phyloP scores from a whole-genome alignment of 805 yeast genomes.

The Blastobotrys mokoenaii region DNA sequence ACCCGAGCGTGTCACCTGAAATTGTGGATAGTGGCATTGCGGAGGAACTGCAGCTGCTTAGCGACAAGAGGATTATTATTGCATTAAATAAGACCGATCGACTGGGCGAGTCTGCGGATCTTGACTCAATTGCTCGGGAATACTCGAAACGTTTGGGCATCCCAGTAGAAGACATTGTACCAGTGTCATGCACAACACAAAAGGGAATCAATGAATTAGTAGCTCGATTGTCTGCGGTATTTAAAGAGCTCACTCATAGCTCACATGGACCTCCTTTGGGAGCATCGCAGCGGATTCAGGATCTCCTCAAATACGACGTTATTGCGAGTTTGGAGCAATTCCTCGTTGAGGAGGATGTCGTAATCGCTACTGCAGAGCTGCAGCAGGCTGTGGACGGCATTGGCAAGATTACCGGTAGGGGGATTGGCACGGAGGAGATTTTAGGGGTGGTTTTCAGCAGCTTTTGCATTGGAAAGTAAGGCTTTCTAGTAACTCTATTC shows the following conservation, averaged over 20 bases:
- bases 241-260: conserved; percentile 43
- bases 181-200: conserved; percentile 53
- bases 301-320: conserved; percentile 67
- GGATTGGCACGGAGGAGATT: conserved; percentile 83
- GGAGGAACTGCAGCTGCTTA: conserved; percentile 13
- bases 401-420: conserved; percentile 85
- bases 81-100: conserved; percentile 29
- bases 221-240: conserved; percentile 33
- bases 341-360: conserved; percentile 48
- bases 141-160: conserved; percentile 14
- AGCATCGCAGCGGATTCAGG: conserved; percentile 68
- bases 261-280: conserved; percentile 47
- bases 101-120: conserved; percentile 2
- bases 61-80: conserved; percentile 19
- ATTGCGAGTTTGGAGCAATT: conserved; percentile 67
- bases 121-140: neutral
- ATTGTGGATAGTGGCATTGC: conserved; percentile 7
- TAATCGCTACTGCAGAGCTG: conserved; percentile 71
- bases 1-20: neutral
- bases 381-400: conserved; percentile 73
- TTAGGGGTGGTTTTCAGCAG: conserved; percentile 84
- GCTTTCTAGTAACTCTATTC: neutral
- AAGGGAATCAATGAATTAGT: conserved; percentile 48
- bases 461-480: conserved; percentile 86
- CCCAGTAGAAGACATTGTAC: conserved; percentile 8